Percentiles rank a stretch among this genome's conserved stretches.
Conservation (phyloP, 371 early-diverging fungal species). For the Sporodiniella umbellata region DNA sequence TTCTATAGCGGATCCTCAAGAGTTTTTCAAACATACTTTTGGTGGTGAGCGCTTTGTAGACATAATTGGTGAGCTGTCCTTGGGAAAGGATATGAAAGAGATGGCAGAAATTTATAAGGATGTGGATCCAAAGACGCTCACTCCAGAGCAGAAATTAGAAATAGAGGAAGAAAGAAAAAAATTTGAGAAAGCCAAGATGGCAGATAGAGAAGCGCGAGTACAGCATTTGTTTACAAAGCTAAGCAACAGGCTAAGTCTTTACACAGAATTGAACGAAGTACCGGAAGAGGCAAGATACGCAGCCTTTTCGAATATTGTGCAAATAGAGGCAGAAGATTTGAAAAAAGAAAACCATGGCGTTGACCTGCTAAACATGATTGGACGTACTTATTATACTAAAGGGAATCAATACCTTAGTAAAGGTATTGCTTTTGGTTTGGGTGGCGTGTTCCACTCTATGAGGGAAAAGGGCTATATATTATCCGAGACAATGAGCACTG, state of each 20-base stretch:
- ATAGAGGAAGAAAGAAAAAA: constrained; percentile 45
- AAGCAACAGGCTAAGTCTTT: constrained; percentile 70
- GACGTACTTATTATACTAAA: constrained; percentile 84
- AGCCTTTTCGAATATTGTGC: constrained; percentile 66
- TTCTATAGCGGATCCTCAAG: constrained; percentile 76
- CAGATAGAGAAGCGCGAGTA: constrained; percentile 70
- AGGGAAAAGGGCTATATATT: constrained; percentile 84
- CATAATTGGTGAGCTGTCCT: constrained; percentile 94
- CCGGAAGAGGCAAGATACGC: constrained; percentile 18
- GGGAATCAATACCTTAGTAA: constrained; percentile 79
- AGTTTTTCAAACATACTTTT: constrained; percentile 93
- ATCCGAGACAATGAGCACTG: constrained; percentile 84
- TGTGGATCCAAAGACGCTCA: constrained; percentile 29
- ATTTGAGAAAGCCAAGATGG: constrained; percentile 41
- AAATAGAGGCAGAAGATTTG: constrained; percentile 82
- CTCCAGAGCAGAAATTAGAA: constrained; percentile 62
- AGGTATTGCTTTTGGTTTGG: constrained; percentile 69
- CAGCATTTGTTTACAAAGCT: constrained; percentile 69
- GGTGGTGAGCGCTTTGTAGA: constrained; percentile 93
- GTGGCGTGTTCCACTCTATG: constrained; percentile 62
- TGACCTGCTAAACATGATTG: constrained; percentile 89
- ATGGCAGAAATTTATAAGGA: constrained; percentile 68
- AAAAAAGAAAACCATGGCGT: constrained; percentile 89
- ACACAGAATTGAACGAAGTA: constrained; percentile 63
- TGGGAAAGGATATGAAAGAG: constrained; percentile 86